Base-by-base conservation (phyloP, 2,329 filamentous ascomycete species). In the Neurospora crassa region DNA sequence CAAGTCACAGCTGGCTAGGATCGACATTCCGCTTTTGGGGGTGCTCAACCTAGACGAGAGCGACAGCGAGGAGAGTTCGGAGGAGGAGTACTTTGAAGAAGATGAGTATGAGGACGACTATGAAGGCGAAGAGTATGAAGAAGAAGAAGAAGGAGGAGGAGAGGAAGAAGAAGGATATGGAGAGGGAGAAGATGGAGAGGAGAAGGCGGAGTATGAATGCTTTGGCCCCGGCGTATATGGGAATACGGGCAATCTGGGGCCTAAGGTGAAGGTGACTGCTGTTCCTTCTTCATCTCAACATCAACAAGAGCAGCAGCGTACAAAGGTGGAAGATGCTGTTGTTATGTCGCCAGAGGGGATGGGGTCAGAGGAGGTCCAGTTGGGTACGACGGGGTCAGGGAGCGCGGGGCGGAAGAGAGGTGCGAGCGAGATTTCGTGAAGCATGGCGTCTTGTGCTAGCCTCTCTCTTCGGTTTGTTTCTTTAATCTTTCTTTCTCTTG, bases 21-120 rank as follows among this genome's bases (percentile, higher is more conserved):
- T 83, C 43, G 82, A 84, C 71, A 81, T 85, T 72, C 83, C 83
- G 53, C 76, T 85, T 71, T 78, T 85, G 76, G 83, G 83, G 12
- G 78, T 82, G 7, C 75, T 85, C 71, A 81, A 80, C 69, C 82
- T 85, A 74, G 82, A 84, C 41, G 79, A 83, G 72, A 83, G 83
- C 72, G 79, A 78, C 40, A 77, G 75, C 68, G 81, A 81, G 72
- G 81, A 82, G 47, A 78, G 78, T 67, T 72, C 78, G 70, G 75
- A 37, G 34, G 34, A 77, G 16, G 74, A 76, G 8, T 72, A 74
- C 59, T 74, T 77, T 8, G 74, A 77, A 40, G 77, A 78, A 12
- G 77, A 76, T 1, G 77, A 78, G 1, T 75, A 78, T 1, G 75
- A 78, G 7, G 77, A 79, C 0, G 75, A 76, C 1, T 76, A 78